Conservation (phyloP, 2,329 filamentous ascomycete species). For the Paraphaeosphaeria sporulosa region DNA sequence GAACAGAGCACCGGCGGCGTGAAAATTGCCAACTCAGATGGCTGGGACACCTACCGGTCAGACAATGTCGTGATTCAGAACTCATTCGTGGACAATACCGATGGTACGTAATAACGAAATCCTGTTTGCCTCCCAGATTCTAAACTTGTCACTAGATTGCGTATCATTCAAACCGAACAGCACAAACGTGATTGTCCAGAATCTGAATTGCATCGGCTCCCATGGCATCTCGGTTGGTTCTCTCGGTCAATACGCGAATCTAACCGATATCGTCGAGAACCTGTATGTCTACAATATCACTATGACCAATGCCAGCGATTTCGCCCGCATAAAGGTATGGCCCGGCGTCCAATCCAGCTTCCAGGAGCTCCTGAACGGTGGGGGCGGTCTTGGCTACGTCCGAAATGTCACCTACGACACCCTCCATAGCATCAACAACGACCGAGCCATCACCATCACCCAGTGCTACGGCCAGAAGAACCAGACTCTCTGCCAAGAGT, state of each 20-base stretch:
- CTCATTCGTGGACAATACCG: slow-evolving; percentile 68
- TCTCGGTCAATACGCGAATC: slow-evolving; percentile 70
- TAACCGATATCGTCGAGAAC: slow-evolving; percentile 73
- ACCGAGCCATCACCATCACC: slow-evolving; percentile 70
- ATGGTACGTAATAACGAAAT: slow-evolving; percentile 37
- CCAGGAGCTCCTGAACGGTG: slow-evolving; percentile 68
- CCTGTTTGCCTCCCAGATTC: background rate
- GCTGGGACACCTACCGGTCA: slow-evolving; percentile 68
- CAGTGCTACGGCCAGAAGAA: slow-evolving; percentile 72
- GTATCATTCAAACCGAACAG: slow-evolving; percentile 80
- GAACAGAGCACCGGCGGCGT: slow-evolving; percentile 63
- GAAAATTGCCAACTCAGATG: slow-evolving; percentile 54
- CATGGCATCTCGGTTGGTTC: slow-evolving; percentile 77
- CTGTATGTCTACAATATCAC: slow-evolving; percentile 60
- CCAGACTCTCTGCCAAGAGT: slow-evolving; percentile 63
- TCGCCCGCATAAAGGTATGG: slow-evolving; percentile 78
- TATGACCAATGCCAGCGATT: slow-evolving; percentile 60
- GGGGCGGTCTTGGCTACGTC: slow-evolving; percentile 68
- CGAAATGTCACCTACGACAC: slow-evolving; percentile 72
- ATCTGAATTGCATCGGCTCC: slow-evolving; percentile 71
- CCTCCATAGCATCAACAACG: slow-evolving; percentile 67
- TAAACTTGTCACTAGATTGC: slow-evolving; percentile 58
- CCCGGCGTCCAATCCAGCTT: slow-evolving; percentile 64
- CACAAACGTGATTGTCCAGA: slow-evolving; percentile 72
- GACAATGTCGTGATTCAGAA: slow-evolving; percentile 71